Evolutionary conservation across 2,329 filamentous ascomycete genomes (phyloP), one percentile per base, ranked within the genome.

Genomic region (Sporothrix humicola): DNA sequence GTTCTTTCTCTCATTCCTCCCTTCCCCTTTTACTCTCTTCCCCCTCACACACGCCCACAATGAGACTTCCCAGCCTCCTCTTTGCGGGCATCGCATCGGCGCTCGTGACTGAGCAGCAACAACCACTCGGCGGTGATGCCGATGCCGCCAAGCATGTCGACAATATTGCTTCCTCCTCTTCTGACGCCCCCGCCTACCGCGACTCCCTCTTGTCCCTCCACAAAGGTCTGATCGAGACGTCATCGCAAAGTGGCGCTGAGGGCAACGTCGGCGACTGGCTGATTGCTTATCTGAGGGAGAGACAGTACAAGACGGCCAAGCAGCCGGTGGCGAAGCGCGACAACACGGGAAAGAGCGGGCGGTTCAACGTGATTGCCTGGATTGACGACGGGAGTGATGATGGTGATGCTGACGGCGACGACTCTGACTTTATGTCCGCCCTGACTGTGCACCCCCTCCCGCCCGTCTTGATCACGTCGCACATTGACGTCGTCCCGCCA

Each of bases 331-430:
- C 82, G 69, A 5, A 52, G 46, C 69, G 50, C 37, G 76, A 79
- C 5, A 80, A 82, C 69, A 78, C 80, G 0, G 74, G 81, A 77
- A 3, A 73, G 73, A 17, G 78, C 54, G 74, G 48, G 72, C 87
- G 92, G 58, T 94, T 91, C 84, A 97, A 97, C 78, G 85, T 97
- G 68, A 84, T 95, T 56, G 94, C 94, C 1, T 94, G 85, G 85
- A 84, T 82, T 0, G 52, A 26, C 20, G 81, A 88, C 74, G 82
- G 84, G n/a, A 20, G n/a, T 2, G 77, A 77, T 1, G 82, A 82
- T n/a, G n/a, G n/a, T n/a, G n/a, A n/a, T n/a, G n/a, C n/a, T 65
- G 81, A 82, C 17, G 84, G 86, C 52, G 50, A 10, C 20, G 9
- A 26, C 3, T 13, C 6, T 31, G 63, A 31, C n/a, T 12, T 5